Evolutionary conservation across 1,284 basidiomycete species (phyloP).

Genomic region (Tylopilus sp.): DNA sequence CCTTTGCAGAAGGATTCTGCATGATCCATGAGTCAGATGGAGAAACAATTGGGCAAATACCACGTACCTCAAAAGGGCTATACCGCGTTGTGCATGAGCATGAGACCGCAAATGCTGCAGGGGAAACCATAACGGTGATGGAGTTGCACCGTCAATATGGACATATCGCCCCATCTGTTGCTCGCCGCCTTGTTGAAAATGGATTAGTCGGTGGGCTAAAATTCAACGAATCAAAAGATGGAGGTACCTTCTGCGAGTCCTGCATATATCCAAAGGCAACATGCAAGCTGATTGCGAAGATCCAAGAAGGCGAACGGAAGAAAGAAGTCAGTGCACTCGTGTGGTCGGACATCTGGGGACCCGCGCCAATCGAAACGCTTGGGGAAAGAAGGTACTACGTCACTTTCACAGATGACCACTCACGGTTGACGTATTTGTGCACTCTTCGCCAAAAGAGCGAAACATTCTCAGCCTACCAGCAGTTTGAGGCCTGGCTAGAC

Average conservation of each 20-base stretch:
- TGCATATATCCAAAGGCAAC: background rate
- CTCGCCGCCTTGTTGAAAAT: background rate
- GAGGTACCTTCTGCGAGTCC: background rate
- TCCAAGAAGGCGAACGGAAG: background rate
- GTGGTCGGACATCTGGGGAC: background rate
- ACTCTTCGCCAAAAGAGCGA: background rate
- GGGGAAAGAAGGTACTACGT: background rate
- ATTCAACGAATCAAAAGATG: background rate
- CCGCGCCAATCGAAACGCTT: background rate
- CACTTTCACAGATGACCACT: slow-evolving; percentile 2
- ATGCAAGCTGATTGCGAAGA: background rate
- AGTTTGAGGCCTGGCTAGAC: background rate
- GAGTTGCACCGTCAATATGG: slow-evolving; percentile 35
- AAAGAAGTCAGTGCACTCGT: background rate
- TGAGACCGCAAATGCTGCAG: background rate
- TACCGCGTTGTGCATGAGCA: background rate
- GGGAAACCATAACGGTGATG: slow-evolving; percentile 26
- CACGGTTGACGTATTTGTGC: background rate
- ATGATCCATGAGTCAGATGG: slow-evolving; percentile 23
- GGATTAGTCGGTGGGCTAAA: background rate
- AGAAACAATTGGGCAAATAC: slow-evolving; percentile 21
- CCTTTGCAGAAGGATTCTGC: slow-evolving; percentile 31
- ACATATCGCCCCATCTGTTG: slow-evolving; percentile 31
- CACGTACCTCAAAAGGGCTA: background rate
- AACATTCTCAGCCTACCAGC: background rate